phyloP scores from a whole-genome alignment of 352 stramenopile genomes.

The Phytopythium kandeliae region DNA sequence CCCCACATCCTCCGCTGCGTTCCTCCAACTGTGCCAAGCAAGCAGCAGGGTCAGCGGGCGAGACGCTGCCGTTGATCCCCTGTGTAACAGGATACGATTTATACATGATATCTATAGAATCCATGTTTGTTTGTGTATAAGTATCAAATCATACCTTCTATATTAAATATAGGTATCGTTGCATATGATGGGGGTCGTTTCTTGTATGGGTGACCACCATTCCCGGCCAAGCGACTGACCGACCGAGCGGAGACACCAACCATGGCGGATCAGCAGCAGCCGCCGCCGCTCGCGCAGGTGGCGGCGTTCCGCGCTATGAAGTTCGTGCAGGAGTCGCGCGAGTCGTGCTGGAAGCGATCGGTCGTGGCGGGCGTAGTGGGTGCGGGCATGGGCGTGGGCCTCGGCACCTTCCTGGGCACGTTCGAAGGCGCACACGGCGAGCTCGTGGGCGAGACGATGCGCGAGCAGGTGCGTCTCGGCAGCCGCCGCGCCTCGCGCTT shows the following conservation, averaged over 20 bases:
- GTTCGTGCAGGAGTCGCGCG: slow-evolving; percentile 75
- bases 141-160: too few species aligned
- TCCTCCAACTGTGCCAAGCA: not conserved
- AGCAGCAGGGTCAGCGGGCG: not conserved
- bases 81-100: too few species aligned
- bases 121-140: too few species aligned
- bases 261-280: slow-evolving; percentile 19
- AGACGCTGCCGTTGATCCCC: not conserved
- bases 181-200: too few species aligned
- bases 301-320: slow-evolving; percentile 44
- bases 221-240: not conserved
- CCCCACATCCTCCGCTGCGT: not conserved
- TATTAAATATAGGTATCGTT: too few species aligned
- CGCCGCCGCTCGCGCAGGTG: slow-evolving; percentile 22
- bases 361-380: slow-evolving; percentile 68
- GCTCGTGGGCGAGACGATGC: slow-evolving; percentile 80
- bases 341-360: slow-evolving; percentile 84
- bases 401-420: slow-evolving; percentile 84
- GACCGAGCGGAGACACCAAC: not conserved
- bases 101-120: too few species aligned
- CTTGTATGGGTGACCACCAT: not conserved
- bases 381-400: slow-evolving; percentile 68
- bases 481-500: too few species aligned
- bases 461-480: slow-evolving; percentile 47
- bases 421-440: slow-evolving; percentile 85